Conservation (phyloP, 257 asterid genomes). For the Ehretia macrophylla region DNA sequence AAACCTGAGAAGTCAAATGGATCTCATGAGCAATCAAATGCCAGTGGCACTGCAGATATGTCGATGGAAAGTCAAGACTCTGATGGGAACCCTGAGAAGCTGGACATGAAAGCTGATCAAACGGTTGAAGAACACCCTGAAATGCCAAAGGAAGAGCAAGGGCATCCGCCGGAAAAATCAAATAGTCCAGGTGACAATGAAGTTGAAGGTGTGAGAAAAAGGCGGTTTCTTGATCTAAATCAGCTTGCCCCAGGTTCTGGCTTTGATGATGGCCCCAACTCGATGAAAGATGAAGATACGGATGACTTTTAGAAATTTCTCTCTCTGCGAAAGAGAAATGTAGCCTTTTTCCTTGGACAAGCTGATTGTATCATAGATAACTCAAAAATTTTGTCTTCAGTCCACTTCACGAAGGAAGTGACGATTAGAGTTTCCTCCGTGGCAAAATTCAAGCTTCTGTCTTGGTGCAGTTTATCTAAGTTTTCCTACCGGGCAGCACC, state of each 20-base stretch:
- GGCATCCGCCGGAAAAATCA: slow-evolving; percentile 25
- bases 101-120: slow-evolving; percentile 31
- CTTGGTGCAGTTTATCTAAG: slow-evolving; percentile 35
- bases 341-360: slow-evolving; percentile 27
- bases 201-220: slow-evolving; percentile 38
- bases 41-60: slow-evolving; percentile 43
- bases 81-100: slow-evolving; percentile 34
- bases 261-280: slow-evolving; percentile 63
- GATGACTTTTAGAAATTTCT: slow-evolving; percentile 37
- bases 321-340: slow-evolving; percentile 12
- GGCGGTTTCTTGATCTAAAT: slow-evolving; percentile 82
- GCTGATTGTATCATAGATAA: slow-evolving; percentile 44
- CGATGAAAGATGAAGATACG: slow-evolving; percentile 42
- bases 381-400: slow-evolving; percentile 25
- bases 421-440: slow-evolving; percentile 36
- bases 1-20: slow-evolving; percentile 49
- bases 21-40: slow-evolving; percentile 35
- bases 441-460: slow-evolving; percentile 34
- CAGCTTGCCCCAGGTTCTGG: slow-evolving; percentile 94
- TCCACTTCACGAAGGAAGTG: slow-evolving; percentile 36
- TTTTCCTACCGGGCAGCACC: slow-evolving; percentile 42
- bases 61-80: slow-evolving; percentile 54
- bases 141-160: slow-evolving; percentile 31
- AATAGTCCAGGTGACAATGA: slow-evolving; percentile 39
- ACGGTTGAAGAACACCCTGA: slow-evolving; percentile 35